Percentiles rank a stretch among this genome's conserved stretches.
Conservation (phyloP, 2,329 filamentous ascomycete genomes). For the Cryphonectria japonica region DNA sequence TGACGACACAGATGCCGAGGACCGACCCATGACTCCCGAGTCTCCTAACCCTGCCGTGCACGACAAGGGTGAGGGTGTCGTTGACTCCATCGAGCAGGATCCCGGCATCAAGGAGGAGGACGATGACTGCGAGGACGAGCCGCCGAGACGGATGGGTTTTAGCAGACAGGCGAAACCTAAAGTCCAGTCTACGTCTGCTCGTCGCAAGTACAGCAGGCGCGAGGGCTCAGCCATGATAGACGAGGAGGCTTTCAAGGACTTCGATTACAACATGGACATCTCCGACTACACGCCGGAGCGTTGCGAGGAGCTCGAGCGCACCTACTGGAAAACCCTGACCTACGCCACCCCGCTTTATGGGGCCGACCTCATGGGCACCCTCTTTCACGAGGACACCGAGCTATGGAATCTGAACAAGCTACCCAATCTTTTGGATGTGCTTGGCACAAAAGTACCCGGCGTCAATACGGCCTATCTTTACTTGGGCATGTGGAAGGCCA, state of each 20-base stretch:
- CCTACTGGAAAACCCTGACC: conserved; percentile 96
- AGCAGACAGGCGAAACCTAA: conserved; percentile 58
- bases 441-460: conserved; percentile 93
- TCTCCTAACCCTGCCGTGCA: conserved; percentile 51
- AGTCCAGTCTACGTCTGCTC: conserved; percentile 79
- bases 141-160: conserved; percentile 53
- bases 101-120: conserved; percentile 46
- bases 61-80: conserved; percentile 37
- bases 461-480: conserved; percentile 99
- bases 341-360: conserved; percentile 95
- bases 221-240: conserved; percentile 81
- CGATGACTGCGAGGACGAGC: conserved; percentile 51
- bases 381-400: conserved; percentile 85
- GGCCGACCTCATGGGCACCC: conserved; percentile 91
- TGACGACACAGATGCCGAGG: conserved; percentile 47
- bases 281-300: conserved; percentile 89
- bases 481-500: conserved; percentile 99
- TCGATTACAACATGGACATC: conserved; percentile 86
- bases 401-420: conserved; percentile 95
- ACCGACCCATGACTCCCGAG: conserved; percentile 62
- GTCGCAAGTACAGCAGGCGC: conserved; percentile 81
- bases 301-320: conserved; percentile 90
- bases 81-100: conserved; percentile 57
- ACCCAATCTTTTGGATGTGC: conserved; percentile 88
- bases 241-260: conserved; percentile 86